Evolutionary conservation across 2,329 filamentous ascomycete species (phyloP), one percentile per base, ranked within the genome.

Genomic region (Elsinoe fawcettii): DNA sequence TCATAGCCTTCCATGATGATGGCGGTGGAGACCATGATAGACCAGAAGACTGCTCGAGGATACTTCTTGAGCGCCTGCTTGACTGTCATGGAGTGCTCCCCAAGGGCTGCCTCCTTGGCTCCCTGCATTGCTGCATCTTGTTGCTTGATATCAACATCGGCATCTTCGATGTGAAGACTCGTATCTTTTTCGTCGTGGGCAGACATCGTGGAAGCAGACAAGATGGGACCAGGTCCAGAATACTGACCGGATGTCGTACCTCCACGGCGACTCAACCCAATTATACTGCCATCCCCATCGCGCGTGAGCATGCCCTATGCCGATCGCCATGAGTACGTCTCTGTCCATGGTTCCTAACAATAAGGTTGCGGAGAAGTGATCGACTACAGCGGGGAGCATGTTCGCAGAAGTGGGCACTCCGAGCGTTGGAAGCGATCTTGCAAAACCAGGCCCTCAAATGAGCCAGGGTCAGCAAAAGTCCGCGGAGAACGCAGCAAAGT

Each of bases 1-100:
- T 86, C 83, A 63, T 85, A 87, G 18, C 64, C 81, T 41, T 78
- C 67, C 80, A 83, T 83, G 61, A 84, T 79, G 36, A 84, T 78
- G 5, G 80, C 80, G 2, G 83, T 69, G 3, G 78, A 81, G 61
- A 85, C 80, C 63, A 81, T 82, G 41, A 77, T 71, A 6, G 79
- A 81, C 82, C 81, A 85, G 68, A 66, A 70, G 5, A 74, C 70
- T 4, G 76, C 75, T 39, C 71, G 70, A 0, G 74, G 75, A 59
- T 78, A 78, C 51, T 69, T 63, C 58, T 63, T 65, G 57, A 75
- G 69, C n/a, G 54, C 53, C 37, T 59, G 46, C 12, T 51, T 56
- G 36, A 59, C 16, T 12, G 55, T 57, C 47, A 57, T 20, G 32
- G 32, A 51, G 22, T 55, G 47, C 36, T 59, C 58, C 8, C 46